These are phyloP conservation scores for Fusarium hainanense DNA, from an alignment of 2,329 filamentous ascomycete genomes.

Conservation along the genomic window DNA sequence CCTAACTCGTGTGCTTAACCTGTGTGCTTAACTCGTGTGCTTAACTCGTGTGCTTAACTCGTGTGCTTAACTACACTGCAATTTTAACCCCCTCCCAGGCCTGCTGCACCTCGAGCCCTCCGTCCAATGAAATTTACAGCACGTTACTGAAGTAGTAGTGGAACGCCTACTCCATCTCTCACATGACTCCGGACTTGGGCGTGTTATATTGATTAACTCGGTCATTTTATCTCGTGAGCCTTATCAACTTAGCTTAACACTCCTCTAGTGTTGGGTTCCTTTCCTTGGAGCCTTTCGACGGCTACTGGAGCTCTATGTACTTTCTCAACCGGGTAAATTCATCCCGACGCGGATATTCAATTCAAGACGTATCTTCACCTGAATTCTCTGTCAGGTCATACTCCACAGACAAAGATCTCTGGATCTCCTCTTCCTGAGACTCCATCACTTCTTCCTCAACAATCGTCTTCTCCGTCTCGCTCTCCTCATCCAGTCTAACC, in stretches of 20 bases:
- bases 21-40: background rate
- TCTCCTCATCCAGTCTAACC: background rate
- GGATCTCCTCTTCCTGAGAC: background rate
- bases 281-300: background rate
- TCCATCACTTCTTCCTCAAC: background rate
- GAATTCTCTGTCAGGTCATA: background rate
- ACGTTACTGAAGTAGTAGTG: background rate
- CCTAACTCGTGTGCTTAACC: background rate
- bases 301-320: background rate
- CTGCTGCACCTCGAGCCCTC: background rate
- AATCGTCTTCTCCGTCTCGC: background rate
- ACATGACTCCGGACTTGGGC: accelerated
- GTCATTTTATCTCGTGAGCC: no score
- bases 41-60: background rate
- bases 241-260: background rate
- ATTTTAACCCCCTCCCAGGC: background rate
- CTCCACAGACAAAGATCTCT: background rate
- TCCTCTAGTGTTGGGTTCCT: background rate
- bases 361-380: background rate
- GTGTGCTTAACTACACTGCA: background rate
- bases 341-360: accelerated
- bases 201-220: accelerated
- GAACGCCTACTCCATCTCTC: background rate
- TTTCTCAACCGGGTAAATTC: background rate
- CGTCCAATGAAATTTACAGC: no score